Percentiles rank a stretch among this genome's conserved stretches.
Conservation (phyloP, 345 rosid species). For the Dimocarpus longan region DNA sequence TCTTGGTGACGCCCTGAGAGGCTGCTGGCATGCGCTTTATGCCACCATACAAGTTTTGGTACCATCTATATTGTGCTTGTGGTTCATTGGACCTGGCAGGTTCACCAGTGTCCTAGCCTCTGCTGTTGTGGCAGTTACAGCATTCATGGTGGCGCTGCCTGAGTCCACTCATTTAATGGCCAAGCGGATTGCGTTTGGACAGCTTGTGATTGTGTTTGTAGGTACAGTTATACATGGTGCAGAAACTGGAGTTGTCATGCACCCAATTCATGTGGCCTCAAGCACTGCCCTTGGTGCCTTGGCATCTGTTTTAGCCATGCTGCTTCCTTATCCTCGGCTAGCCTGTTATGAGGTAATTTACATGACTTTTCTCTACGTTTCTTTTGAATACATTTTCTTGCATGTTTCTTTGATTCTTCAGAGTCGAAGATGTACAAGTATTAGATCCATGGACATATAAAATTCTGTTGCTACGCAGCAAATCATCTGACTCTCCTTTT, state of each 20-base stretch:
- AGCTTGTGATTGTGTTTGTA: conserved; percentile 66
- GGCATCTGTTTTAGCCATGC: conserved; percentile 69
- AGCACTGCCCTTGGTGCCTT: conserved; percentile 74
- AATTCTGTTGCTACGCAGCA: no score
- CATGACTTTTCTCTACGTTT: neutral
- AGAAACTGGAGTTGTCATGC: conserved; percentile 40
- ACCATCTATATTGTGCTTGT: conserved; percentile 40
- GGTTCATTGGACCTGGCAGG: conserved; percentile 48
- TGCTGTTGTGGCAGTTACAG: conserved; percentile 45
- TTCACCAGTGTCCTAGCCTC: conserved; percentile 53
- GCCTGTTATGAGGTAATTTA: conserved; percentile 59
- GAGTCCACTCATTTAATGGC: conserved; percentile 58
- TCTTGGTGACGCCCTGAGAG: conserved; percentile 63
- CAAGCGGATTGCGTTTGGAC: conserved; percentile 83
- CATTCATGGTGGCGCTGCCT: conserved; percentile 78
- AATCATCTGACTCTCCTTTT: no score
- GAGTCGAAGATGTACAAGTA: neutral
- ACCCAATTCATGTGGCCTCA: conserved; percentile 62
- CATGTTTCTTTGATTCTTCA: neutral
- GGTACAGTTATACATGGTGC: conserved; percentile 52
- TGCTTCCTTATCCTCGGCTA: conserved; percentile 71
- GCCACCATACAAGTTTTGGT: conserved; percentile 54
- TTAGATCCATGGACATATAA: no score
- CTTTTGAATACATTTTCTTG: neutral
- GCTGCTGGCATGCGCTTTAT: conserved; percentile 46